phyloP scores from a whole-genome alignment of 2,329 filamentous ascomycete genomes.

The Claviceps sp. region DNA sequence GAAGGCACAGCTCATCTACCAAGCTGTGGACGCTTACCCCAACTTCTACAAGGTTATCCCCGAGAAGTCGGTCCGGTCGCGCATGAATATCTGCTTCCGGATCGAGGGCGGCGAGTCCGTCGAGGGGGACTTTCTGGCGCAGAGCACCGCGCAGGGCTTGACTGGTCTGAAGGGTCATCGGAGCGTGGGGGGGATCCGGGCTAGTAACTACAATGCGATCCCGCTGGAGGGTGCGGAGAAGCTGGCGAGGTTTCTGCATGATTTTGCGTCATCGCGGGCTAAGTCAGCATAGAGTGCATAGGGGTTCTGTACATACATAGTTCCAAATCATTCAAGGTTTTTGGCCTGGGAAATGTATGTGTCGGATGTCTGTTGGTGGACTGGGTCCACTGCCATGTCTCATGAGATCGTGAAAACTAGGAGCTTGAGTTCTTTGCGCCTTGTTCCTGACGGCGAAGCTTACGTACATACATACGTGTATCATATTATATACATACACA shows the following conservation, averaged over 20 bases:
- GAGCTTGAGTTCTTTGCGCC: too few relatives aligned
- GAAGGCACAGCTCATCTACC: conserved; percentile 50
- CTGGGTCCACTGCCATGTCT: too few relatives aligned
- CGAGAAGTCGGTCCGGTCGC: conserved; percentile 58
- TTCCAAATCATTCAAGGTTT: too few relatives aligned
- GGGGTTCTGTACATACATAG: too few relatives aligned
- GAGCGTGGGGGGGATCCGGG: conserved; percentile 52
- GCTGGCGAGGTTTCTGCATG: conserved; percentile 3
- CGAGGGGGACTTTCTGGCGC: conserved; percentile 70
- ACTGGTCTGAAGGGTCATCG: conserved; percentile 82
- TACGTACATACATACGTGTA: too few relatives aligned
- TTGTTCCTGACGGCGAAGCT: too few relatives aligned
- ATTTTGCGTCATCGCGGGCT: background rate
- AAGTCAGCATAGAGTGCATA: background rate
- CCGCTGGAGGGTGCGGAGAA: conserved; percentile 3
- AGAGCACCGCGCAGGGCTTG: conserved; percentile 54
- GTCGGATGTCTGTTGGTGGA: too few relatives aligned
- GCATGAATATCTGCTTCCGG: conserved; percentile 94
- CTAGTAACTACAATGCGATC: conserved; percentile 5
- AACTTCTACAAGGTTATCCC: conserved; percentile 60
- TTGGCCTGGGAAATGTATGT: too few relatives aligned
- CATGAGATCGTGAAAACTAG: too few relatives aligned
- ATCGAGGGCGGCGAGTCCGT: conserved; percentile 51
- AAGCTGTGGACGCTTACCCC: background rate
- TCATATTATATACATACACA: too few relatives aligned